Conservation (phyloP, 2,329 filamentous ascomycete species). For the Colletotrichum kahawae region DNA sequence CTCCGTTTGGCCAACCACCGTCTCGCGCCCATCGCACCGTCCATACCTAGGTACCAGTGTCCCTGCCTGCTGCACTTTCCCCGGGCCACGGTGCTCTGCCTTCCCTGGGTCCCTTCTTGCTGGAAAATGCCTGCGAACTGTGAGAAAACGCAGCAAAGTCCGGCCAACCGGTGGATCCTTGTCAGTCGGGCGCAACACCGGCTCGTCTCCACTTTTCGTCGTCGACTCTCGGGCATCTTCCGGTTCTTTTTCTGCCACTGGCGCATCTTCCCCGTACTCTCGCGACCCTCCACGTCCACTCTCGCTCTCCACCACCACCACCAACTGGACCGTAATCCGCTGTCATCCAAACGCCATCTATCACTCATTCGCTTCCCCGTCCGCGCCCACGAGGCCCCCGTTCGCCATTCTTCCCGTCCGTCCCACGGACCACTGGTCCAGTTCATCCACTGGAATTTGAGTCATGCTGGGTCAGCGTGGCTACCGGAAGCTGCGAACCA, state of each 20-base stretch:
- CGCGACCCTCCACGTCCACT: background rate
- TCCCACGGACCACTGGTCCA: background rate
- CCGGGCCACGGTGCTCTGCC: background rate
- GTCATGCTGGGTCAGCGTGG: background rate
- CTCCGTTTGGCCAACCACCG: background rate
- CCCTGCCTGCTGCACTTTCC: background rate
- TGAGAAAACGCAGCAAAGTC: background rate
- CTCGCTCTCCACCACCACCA: background rate
- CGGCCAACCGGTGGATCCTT: background rate
- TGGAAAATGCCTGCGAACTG: background rate
- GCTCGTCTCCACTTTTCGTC: background rate
- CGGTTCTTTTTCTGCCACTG: constrained; percentile 1
- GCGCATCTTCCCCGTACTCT: background rate
- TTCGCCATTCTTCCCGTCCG: background rate
- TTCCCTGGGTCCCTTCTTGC: background rate
- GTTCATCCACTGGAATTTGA: background rate
- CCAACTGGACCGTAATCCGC: background rate
- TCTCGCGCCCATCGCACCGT: background rate
- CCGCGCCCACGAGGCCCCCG: background rate
- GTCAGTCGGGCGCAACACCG: background rate
- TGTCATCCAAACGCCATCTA: background rate
- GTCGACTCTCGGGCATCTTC: constrained; percentile 7
- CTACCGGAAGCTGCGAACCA: background rate
- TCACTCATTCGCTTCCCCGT: background rate
- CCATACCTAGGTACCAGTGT: background rate